Conservation (phyloP, 495 filamentous ascomycete genomes). For the Xylaria castorea region DNA sequence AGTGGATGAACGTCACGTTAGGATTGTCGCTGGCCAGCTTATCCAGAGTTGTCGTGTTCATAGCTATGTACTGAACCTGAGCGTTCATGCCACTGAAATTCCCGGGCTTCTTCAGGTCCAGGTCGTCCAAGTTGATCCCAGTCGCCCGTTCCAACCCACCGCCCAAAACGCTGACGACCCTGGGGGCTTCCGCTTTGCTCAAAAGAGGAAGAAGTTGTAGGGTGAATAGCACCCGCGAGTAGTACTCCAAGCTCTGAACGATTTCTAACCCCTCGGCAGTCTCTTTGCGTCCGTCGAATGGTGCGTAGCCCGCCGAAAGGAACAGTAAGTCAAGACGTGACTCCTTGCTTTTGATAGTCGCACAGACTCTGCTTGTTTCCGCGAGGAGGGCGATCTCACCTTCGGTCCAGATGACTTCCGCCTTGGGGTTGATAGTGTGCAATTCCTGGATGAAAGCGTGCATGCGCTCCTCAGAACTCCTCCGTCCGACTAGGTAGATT, state of each 20-base stretch:
- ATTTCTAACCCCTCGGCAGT: conserved; percentile 41
- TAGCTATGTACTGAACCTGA: conserved; percentile 29
- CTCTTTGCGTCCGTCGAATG: conserved; percentile 40
- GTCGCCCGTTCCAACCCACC: conserved; percentile 40
- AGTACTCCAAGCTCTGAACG: conserved; percentile 43
- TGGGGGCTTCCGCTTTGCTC: conserved; percentile 32
- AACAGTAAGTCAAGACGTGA: conserved; percentile 45
- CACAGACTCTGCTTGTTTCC: conserved; percentile 43
- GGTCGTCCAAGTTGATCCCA: conserved; percentile 40
- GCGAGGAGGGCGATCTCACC: conserved; percentile 47
- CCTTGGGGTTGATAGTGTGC: conserved; percentile 43
- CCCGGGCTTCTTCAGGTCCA: conserved; percentile 44
- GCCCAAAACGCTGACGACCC: conserved; percentile 43
- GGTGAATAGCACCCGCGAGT: conserved; percentile 45
- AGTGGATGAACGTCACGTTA: conserved; percentile 46
- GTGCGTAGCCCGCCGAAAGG: conserved; percentile 47
- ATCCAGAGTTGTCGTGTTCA: conserved; percentile 35
- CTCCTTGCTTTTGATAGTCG: conserved; percentile 41
- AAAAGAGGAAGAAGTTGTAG: conserved; percentile 43
- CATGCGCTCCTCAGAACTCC: conserved; percentile 35
- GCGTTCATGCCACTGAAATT: conserved; percentile 34
- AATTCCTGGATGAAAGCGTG: conserved; percentile 40
- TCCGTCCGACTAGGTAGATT: conserved; percentile 48
- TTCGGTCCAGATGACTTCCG: conserved; percentile 45
- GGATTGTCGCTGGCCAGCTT: conserved; percentile 45